A percentile compares a stretch with the other conserved stretches of the same genome.
These are phyloP conservation scores for Cladosporium oxysporum DNA, from an alignment of 2,329 filamentous ascomycete species.

Conservation along the genomic window DNA sequence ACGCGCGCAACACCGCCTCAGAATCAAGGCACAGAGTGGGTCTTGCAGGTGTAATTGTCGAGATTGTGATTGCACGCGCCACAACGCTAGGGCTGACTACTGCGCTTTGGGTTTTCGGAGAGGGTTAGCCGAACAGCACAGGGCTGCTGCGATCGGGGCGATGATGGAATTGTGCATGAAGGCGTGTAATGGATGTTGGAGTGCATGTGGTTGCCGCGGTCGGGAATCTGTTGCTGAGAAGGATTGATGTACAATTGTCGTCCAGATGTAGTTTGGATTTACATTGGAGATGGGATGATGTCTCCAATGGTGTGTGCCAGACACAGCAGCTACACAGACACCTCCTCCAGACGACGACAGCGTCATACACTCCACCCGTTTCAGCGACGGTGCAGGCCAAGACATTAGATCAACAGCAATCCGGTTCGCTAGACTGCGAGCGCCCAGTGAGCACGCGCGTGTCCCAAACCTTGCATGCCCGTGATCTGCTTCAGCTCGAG, in stretches of 20 bases:
- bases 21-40: neutral
- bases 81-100: neutral
- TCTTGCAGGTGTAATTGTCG: neutral
- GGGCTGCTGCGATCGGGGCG: neutral
- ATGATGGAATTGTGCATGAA: constrained; percentile 11
- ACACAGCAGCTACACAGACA: no score
- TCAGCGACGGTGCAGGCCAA: neutral
- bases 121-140: neutral
- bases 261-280: neutral
- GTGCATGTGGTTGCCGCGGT: neutral
- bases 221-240: neutral
- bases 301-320: no score
- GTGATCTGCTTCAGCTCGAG: constrained; percentile 8
- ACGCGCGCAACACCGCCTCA: neutral
- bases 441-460: neutral
- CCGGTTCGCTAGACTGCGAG: constrained; percentile 2
- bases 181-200: neutral
- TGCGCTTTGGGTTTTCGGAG: neutral
- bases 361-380: neutral
- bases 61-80: neutral
- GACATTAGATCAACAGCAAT: constrained; percentile 7
- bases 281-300: no score
- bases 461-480: neutral
- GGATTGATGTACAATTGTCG: no score
- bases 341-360: neutral